Evolutionary conservation across 495 filamentous ascomycete species (phyloP), one percentile per base, ranked within the genome.

Genomic region (Penicillium chermesinum): DNA sequence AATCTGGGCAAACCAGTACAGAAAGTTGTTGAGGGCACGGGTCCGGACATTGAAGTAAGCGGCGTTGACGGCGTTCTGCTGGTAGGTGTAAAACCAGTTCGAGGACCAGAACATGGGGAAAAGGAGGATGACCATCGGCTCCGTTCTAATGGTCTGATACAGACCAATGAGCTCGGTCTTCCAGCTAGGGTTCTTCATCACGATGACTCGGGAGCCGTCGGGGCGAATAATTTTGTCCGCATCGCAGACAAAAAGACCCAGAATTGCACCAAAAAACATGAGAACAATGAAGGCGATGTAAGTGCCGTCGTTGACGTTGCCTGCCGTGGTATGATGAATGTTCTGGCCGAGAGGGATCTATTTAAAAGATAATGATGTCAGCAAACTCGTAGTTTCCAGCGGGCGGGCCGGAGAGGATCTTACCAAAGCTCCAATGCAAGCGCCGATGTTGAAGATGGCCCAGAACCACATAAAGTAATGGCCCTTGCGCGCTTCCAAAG

Each of bases 111-210:
- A 77, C 67, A 76, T 74, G 46, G 74, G 74, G 53, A 76, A 72
- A n/a, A 77, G 65, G 17, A 70, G 59, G 33, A 73, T 27, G 32
- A 75, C 67, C 46, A 58, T 69, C 15, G 65, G 60, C 25, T 77
- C 66, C 7, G 53, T 49, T 15, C 48, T 38, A 15, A 76, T 30
- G 16, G 66, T 71, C n/a, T 72, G 61, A 49, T 53, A 67, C 19
- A 76, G 55, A 7, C 73, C 73, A 10, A 66, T 35, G 32, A 75
- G 14, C 59, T 76, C 73, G 38, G 62, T 70, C 41, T 57, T 58
- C 79, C 82, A 86, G 27, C 82, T 83, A 2, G 88, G 88, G 59
- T 88, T 83, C 73, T 90, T 87, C 86, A 89, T 89, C 14, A 89
- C 58, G 54, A 91, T 83, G 54, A 91, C 77, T 37, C 77, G 77